These are phyloP conservation scores for Clitopilus hobsonii DNA, from an alignment of 768 basidiomycete genomes.

Conservation along the genomic window DNA sequence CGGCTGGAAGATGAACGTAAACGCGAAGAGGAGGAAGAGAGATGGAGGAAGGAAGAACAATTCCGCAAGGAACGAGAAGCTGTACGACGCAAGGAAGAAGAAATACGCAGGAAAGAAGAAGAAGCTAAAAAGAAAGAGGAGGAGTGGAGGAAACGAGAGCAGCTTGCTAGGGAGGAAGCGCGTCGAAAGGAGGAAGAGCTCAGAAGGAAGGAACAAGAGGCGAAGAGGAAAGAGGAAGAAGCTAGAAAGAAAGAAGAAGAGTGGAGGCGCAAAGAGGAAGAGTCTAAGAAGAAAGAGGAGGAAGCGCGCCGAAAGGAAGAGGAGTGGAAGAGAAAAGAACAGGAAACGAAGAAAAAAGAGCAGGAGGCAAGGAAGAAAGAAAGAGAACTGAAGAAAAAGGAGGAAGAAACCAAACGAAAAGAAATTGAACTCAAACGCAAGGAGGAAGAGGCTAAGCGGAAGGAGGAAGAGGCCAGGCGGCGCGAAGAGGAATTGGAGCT, in stretches of 20 bases:
- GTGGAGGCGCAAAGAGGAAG: constrained; percentile 14
- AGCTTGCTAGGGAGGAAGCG: constrained; percentile 12
- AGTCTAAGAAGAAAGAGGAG: constrained; percentile 23
- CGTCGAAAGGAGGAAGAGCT: constrained; percentile 20
- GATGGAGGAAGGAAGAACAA: constrained; percentile 14
- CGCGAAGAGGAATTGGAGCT: constrained; percentile 19
- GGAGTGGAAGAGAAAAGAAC: constrained; percentile 18
- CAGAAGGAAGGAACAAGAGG: constrained; percentile 16
- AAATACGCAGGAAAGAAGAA: constrained; percentile 15
- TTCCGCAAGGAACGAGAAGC: constrained; percentile 13
- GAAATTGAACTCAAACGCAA: constrained; percentile 20
- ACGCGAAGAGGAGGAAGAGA: constrained; percentile 16
- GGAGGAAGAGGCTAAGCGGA: constrained; percentile 15
- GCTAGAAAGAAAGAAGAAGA: constrained; percentile 16
- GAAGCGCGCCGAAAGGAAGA: constrained; percentile 17
- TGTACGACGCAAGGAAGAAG: constrained; percentile 18
- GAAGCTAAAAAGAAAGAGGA: constrained; percentile 14
- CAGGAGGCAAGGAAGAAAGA: constrained; percentile 16
- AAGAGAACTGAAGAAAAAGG: constrained; percentile 23
- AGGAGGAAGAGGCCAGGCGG: constrained; percentile 18
- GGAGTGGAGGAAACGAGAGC: constrained; percentile 4
- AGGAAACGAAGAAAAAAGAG: constrained; percentile 19
- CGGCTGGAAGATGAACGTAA: constrained; percentile 9
- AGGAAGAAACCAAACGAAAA: constrained; percentile 19
- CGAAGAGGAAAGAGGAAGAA: constrained; percentile 15